Base-by-base conservation (phyloP, 352 stramenopile species). In the Thraustochytrium striatum region DNA sequence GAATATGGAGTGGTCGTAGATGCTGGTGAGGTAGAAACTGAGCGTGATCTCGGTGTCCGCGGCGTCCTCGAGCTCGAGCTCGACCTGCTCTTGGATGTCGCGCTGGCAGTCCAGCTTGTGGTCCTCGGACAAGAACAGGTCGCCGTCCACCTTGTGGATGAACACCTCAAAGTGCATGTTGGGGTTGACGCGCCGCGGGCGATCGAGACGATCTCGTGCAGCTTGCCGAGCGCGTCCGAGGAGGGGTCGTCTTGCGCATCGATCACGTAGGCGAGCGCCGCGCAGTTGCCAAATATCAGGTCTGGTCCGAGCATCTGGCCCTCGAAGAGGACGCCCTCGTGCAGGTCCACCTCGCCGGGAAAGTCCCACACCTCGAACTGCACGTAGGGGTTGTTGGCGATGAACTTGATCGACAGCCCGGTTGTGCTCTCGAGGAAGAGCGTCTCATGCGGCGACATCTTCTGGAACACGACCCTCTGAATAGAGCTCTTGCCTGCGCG, bases 331-430 rank as follows among this genome's bases (percentile, higher is more conserved):
- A 93, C 89, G 87, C 28, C 9, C 35, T 84, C 73, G 52, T 89
- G 87, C 55, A 95, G 92, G 78, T 94, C 88, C 69, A 93, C 94
- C 78, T 98, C 95, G 28, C 95, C 96, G 0, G 95, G 95, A 83
- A 99, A 98, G 84, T 99, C 96, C 92, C 93, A 98, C 85, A 99
- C 97, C 82, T 97, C 95, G 85, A 99, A 99, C 81, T 97, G 91
- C 84, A 97, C 95, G 57, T 98, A 94, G 33, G 93, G 92, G 69
- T 97, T 98, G 87, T 98, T 97, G 86, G 95, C 93, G 30, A 98
- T 95, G 82, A 98, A 94, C 79, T 97, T 95, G 83, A 96, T 96
- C 82, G 96, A 91, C 21, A 95, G 86, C 47, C 82, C 88, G 84
- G 91, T 90, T 47, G 91, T 96, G 69, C 86, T 87, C 79, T 94